Evolutionary conservation across 208 protist genomes (phyloP).

Genomic region (Lotmaria passim): DNA sequence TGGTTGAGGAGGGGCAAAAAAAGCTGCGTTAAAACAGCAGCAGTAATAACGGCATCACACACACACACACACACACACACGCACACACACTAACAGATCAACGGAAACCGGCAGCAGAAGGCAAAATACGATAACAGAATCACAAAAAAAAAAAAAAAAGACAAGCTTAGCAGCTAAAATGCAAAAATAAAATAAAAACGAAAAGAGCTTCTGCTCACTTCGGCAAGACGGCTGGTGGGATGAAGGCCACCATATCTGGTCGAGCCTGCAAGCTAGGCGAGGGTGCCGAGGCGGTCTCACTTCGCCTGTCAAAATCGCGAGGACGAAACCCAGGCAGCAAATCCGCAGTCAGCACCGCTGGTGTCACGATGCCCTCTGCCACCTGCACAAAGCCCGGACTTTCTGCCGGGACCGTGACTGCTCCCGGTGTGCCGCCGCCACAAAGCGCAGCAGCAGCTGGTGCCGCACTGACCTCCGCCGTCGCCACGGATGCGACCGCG

Average conservation of each 20-base stretch:
- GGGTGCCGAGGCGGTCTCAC: slow-evolving; percentile 17
- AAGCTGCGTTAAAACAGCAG: too few species aligned
- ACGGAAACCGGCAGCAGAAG: background rate
- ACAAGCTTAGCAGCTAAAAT: background rate
- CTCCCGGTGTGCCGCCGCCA: background rate
- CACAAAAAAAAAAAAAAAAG: background rate
- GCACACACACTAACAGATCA: too few species aligned
- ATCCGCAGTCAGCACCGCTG: slow-evolving; percentile 28
- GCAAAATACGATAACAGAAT: background rate
- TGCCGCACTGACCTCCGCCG: background rate
- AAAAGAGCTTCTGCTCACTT: background rate
- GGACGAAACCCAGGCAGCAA: slow-evolving; percentile 25
- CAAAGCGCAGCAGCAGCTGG: background rate
- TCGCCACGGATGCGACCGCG: background rate
- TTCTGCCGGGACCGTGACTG: background rate
- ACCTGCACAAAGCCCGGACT: slow-evolving; percentile 25
- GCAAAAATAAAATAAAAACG: background rate
- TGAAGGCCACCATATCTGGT: slow-evolving; percentile 24
- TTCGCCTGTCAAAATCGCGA: slow-evolving; percentile 11
- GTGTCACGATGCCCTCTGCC: slow-evolving; percentile 23
- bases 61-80: too few species aligned
- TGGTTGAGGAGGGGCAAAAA: background rate
- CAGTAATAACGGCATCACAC: background rate
- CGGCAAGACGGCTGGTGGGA: slow-evolving; percentile 11
- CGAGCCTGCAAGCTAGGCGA: slow-evolving; percentile 30